These are phyloP conservation scores for Imleria badia DNA, from an alignment of 768 basidiomycete genomes.

Conservation along the genomic window DNA sequence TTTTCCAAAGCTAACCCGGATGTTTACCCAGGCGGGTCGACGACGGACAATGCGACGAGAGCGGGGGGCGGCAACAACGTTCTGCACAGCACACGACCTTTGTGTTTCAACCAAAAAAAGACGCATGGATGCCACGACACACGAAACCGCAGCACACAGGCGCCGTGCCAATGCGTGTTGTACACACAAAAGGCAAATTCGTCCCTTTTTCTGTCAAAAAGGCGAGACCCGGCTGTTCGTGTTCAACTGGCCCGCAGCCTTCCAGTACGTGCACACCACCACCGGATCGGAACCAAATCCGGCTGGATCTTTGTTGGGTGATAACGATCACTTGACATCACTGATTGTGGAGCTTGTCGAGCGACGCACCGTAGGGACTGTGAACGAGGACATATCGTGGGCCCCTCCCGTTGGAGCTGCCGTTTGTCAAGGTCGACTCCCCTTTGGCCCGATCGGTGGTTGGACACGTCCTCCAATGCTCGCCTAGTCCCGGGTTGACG, in stretches of 20 bases:
- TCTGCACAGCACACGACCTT: slow-evolving; percentile 9
- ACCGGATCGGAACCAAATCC: slow-evolving; percentile 19
- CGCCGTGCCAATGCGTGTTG: slow-evolving; percentile 71
- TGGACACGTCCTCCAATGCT: slow-evolving; percentile 5
- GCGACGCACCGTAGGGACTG: slow-evolving; percentile 7
- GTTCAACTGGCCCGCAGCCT: slow-evolving; percentile 74
- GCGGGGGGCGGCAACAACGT: slow-evolving; percentile 3
- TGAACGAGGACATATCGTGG: slow-evolving; percentile 7
- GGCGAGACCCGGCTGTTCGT: slow-evolving; percentile 90
- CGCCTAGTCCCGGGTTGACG: slow-evolving; percentile 16
- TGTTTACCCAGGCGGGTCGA: background rate
- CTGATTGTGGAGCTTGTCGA: slow-evolving; percentile 14
- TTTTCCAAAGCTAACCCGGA: background rate
- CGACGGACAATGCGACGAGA: background rate
- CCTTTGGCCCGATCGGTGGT: slow-evolving; percentile 14
- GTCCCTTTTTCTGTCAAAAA: slow-evolving; percentile 59
- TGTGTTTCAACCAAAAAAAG: background rate
- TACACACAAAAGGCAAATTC: slow-evolving; percentile 63
- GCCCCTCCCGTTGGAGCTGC: background rate
- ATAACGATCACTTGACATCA: slow-evolving; percentile 17
- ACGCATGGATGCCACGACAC: slow-evolving; percentile 53
- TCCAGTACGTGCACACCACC: slow-evolving; percentile 38
- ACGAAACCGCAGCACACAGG: slow-evolving; percentile 67
- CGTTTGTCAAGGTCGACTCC: background rate
- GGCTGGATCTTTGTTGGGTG: slow-evolving; percentile 21